A percentile compares a stretch with the other conserved stretches of the same genome.
Conservation (phyloP, 257 asterid genomes). For the Fraxinus pennsylvanica region DNA sequence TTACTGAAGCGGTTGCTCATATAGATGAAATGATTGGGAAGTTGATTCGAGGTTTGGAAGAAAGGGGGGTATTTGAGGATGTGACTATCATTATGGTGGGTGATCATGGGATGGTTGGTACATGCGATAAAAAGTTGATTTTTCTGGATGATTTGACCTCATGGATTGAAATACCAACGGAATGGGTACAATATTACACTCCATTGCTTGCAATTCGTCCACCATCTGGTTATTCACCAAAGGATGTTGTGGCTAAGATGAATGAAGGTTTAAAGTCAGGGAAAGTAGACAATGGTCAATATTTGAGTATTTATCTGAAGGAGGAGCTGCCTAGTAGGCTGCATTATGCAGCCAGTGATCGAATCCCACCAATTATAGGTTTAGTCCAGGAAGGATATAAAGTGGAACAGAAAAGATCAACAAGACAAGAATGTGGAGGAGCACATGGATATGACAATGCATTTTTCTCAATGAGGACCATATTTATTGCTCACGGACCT, state of each 20-base stretch:
- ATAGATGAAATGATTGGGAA: conserved; percentile 57
- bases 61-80: conserved; percentile 65
- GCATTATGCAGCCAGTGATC: conserved; percentile 52
- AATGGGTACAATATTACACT: conserved; percentile 61
- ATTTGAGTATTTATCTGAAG: conserved; percentile 64
- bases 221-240: conserved; percentile 30
- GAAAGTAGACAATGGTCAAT: conserved; percentile 50
- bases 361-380: conserved; percentile 71
- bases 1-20: conserved; percentile 53
- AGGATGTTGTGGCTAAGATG: conserved; percentile 58
- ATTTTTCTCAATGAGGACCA: conserved; percentile 71
- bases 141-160: conserved; percentile 56
- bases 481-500: conserved; percentile 78
- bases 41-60: conserved; percentile 59
- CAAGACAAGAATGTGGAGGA: conserved; percentile 68
- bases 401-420: conserved; percentile 51
- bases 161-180: conserved; percentile 52
- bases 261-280: conserved; percentile 68
- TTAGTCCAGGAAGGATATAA: conserved; percentile 60
- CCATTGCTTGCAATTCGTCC: conserved; percentile 68
- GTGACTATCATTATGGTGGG: conserved; percentile 59
- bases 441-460: conserved; percentile 79
- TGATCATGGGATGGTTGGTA: conserved; percentile 84
- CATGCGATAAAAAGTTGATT: conserved; percentile 64
- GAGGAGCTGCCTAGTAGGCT: conserved; percentile 67